Conservation (phyloP, 306 rosid genomes). For the Senna siamea region DNA sequence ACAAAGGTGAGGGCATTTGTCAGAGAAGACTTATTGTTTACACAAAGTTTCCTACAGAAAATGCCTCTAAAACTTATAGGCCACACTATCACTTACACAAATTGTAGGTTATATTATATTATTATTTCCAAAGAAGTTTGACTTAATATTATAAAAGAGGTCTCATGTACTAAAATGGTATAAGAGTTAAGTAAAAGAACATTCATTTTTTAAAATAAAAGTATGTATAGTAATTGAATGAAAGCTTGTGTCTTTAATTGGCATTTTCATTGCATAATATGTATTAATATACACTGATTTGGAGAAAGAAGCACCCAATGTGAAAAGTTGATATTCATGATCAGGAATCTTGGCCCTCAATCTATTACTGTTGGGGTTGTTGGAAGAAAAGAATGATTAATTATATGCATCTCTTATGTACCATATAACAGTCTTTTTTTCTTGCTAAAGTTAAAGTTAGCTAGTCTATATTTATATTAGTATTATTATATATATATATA, state of each 20-base stretch:
- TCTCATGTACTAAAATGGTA: background rate
- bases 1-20: conserved; percentile 27
- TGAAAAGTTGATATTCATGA: conserved; percentile 15
- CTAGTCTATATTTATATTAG: background rate
- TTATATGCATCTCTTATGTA: background rate
- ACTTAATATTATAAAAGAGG: conserved; percentile 13
- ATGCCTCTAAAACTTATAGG: conserved; percentile 27
- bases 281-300: too few species aligned
- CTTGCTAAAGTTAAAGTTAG: background rate
- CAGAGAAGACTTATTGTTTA: conserved; percentile 32
- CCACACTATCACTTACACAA: conserved; percentile 28
- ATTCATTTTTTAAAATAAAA: background rate
- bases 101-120: conserved; percentile 22
- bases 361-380: conserved; percentile 18
- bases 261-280: background rate
- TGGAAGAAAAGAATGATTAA: conserved; percentile 51
- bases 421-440: conserved; percentile 16
- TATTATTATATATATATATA: background rate
- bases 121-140: background rate
- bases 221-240: background rate
- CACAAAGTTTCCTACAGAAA: conserved; percentile 34
- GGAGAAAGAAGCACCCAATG: conserved; percentile 35
- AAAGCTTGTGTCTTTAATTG: background rate
- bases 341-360: conserved; percentile 14
- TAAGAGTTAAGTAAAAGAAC: background rate